Evolutionary conservation across 2,329 filamentous ascomycete species (phyloP).

Genomic region (Diatrype stigma): DNA sequence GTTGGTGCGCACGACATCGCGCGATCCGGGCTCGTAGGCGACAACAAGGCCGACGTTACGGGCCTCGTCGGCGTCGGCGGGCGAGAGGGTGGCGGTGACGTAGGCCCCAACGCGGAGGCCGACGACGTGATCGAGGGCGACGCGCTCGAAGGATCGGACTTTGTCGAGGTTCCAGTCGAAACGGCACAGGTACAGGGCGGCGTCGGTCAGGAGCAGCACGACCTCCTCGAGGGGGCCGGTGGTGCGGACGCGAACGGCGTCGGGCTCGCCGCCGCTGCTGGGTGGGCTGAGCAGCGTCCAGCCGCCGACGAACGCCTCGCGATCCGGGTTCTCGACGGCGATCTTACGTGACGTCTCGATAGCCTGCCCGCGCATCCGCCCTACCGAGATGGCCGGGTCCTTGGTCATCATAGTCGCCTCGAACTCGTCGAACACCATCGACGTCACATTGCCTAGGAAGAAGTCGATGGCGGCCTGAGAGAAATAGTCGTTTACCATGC

Average conservation of each 20-base stretch:
- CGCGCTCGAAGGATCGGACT: conserved; percentile 83
- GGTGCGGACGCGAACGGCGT: conserved; percentile 55
- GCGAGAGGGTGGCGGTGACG: conserved; percentile 80
- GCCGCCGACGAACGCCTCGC: conserved; percentile 80
- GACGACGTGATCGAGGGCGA: conserved; percentile 70
- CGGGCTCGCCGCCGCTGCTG: conserved; percentile 58
- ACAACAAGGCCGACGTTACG: conserved; percentile 84
- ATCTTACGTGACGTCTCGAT: conserved; percentile 86
- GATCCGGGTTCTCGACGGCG: conserved; percentile 70
- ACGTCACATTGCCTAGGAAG: conserved; percentile 81
- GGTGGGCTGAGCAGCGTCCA: conserved; percentile 89
- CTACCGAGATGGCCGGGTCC: conserved; percentile 84
- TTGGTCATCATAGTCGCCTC: conserved; percentile 89
- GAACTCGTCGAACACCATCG: conserved; percentile 87
- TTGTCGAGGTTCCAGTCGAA: conserved; percentile 97
- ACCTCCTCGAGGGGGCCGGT: conserved; percentile 76
- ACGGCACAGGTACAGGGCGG: conserved; percentile 80
- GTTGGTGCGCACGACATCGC: conserved; percentile 74
- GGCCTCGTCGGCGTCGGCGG: conserved; percentile 69
- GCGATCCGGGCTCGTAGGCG: conserved; percentile 67
- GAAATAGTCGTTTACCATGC: conserved; percentile 97
- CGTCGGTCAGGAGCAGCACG: conserved; percentile 80
- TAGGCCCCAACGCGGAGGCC: conserved; percentile 79
- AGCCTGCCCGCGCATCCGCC: conserved; percentile 79
- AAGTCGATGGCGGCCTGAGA: conserved; percentile 94